Evolutionary conservation across 345 rosid genomes (phyloP), one percentile per base, ranked within the genome.

Genomic region (Populus pruinosa): DNA sequence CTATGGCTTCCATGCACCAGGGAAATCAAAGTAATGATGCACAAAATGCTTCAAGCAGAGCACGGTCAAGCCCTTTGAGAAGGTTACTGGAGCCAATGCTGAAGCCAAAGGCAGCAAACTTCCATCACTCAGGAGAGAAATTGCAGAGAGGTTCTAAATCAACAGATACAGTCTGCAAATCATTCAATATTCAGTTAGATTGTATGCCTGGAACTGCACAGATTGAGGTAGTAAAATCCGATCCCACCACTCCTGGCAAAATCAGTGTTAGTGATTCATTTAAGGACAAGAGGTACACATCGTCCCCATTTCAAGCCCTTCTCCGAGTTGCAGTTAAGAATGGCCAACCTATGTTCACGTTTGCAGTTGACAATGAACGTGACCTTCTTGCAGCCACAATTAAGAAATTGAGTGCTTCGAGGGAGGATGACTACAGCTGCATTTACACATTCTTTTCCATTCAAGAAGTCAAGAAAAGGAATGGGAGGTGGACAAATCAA

Each of bases 61-160:
- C 90, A 82, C 86, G 89, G 78, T 89, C 91, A 67, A 92, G 98
- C 84, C 98, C 97, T 80, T 85, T 95, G 77, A 91, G 96, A 83
- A 91, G 97, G 89, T 80, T 93, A 72, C 82, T 95, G 74, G 92
- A 90, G 71, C 96, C 97, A 72, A 69, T 95, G 43, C 59, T 91
- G 87, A 95, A 91, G 86, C 85, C 92, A 20, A 90, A 85, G 83
- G 82, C 83, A 41, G 84, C 82, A 53, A 84, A 78, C 71, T 75
- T 81, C 56, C 84, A 78, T 76, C 76, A 80, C 31, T 82, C 83
- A 77, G 78, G 74, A 64, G 90, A 89, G 72, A 85, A 87, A 76
- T 71, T 87, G 63, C 81, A 73, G 80, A 87, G 67, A 63, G 84
- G 78, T 73, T 82, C 81, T 2, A 75, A 79, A 16, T 78, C 86